Evolutionary conservation across 495 filamentous ascomycete genomes (phyloP).

Genomic region (Aspergillus affinis): DNA sequence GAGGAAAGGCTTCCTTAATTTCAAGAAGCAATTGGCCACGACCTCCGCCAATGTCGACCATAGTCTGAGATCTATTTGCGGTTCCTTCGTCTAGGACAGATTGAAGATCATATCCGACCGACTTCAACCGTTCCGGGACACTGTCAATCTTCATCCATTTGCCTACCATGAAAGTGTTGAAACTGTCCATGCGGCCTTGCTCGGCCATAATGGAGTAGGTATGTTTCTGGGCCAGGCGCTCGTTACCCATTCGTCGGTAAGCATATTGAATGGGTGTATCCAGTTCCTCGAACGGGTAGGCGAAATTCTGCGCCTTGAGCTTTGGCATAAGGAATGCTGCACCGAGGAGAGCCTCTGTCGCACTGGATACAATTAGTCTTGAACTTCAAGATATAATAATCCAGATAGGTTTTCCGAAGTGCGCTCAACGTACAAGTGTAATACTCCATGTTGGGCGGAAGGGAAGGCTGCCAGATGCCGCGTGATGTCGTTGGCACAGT

Average conservation of each 20-base stretch:
- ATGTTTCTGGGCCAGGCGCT: constrained; percentile 29
- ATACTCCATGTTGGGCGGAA: constrained; percentile 37
- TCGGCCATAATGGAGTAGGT: constrained; percentile 41
- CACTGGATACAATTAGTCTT: constrained; percentile 16
- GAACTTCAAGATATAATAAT: background rate
- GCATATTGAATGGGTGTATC: constrained; percentile 38
- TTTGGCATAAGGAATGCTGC: constrained; percentile 39
- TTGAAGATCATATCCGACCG: constrained; percentile 32
- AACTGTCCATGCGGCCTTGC: constrained; percentile 41
- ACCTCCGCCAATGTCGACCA: constrained; percentile 59
- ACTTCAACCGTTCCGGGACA: constrained; percentile 29
- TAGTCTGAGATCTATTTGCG: constrained; percentile 21
- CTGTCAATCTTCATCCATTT: constrained; percentile 37
- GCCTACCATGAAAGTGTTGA: constrained; percentile 43
- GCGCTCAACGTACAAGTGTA: constrained; percentile 34
- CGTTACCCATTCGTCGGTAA: constrained; percentile 33
- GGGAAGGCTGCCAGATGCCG: constrained; percentile 35
- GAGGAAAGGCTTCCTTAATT: constrained; percentile 42
- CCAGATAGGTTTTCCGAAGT: background rate
- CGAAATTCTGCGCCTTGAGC: constrained; percentile 32
- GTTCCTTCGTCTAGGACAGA: constrained; percentile 1
- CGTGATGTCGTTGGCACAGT: constrained; percentile 34
- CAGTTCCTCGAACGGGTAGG: constrained; percentile 36
- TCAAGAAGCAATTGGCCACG: constrained; percentile 50
- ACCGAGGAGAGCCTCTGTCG: constrained; percentile 37